Conservation (phyloP, 75 land plant species). For the Cunninghamia lanceolata region DNA sequence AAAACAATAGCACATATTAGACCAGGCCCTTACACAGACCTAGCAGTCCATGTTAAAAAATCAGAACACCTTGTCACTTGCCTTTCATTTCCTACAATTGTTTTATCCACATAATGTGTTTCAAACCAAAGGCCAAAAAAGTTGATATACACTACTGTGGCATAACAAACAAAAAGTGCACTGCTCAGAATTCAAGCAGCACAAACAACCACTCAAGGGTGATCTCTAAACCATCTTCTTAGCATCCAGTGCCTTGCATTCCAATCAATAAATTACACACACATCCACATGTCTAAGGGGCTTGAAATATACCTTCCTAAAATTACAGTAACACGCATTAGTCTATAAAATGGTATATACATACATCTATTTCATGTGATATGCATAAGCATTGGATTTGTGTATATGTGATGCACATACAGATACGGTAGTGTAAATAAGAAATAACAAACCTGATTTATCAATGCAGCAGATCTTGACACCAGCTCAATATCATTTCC, state of each 20-base stretch:
- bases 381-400: neutral
- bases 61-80: no score
- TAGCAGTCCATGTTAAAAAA: neutral
- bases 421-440: neutral
- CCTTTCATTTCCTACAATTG: neutral
- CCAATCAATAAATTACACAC: neutral
- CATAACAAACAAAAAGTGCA: no score
- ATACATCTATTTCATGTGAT: neutral
- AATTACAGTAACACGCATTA: no score
- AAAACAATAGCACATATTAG: slow-evolving; percentile 4
- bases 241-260: neutral
- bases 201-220: neutral
- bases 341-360: no score
- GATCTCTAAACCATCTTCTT: neutral
- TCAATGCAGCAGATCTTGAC: slow-evolving; percentile 69
- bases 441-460: slow-evolving; percentile 60
- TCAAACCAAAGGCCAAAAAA: no score
- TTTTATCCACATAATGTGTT: no score
- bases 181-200: neutral
- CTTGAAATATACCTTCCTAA: no score
- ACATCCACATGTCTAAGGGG: no score
- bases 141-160: no score
- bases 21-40: neutral
- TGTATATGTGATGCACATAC: neutral
- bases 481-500: slow-evolving; percentile 85